Percentiles rank a stretch among this genome's conserved stretches.
Conservation (phyloP, 139 green algal species). For the Gonium pectorale region DNA sequence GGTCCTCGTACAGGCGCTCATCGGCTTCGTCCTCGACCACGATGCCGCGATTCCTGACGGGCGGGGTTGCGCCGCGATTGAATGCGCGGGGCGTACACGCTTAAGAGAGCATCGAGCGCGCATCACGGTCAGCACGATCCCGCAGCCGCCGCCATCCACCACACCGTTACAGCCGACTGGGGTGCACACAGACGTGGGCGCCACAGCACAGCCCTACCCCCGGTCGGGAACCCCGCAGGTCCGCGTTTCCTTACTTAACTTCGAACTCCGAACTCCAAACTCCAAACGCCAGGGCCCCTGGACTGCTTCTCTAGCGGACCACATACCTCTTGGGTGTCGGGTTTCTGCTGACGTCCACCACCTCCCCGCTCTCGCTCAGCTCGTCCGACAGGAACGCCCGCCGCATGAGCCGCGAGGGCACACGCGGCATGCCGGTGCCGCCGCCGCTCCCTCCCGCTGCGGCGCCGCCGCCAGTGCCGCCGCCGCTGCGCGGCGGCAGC, state of each 20-base stretch:
- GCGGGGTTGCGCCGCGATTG: background rate
- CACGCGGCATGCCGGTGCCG: constrained; percentile 14
- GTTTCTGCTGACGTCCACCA: constrained; percentile 14
- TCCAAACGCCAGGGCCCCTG: background rate
- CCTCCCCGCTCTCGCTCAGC: constrained; percentile 1
- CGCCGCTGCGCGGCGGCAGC: background rate
- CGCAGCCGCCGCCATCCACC: background rate
- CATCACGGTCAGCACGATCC: background rate
- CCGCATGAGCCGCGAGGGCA: constrained; percentile 43
- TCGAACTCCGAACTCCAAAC: too few relatives aligned
- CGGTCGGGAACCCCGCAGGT: too few relatives aligned
- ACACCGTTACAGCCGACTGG: background rate
- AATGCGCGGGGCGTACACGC: background rate
- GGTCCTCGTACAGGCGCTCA: constrained; percentile 39
- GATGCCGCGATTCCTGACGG: background rate
- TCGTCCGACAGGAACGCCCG: constrained; percentile 13
- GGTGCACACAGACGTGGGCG: too few relatives aligned
- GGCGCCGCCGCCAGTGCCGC: background rate
- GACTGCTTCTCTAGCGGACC: background rate
- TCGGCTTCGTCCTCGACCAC: constrained; percentile 34
- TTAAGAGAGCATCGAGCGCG: background rate
- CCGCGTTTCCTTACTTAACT: too few relatives aligned
- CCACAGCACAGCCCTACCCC: too few relatives aligned
- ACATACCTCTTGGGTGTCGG: constrained; percentile 28
- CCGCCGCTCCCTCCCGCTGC: background rate